Evolutionary conservation across 2,329 filamentous ascomycete genomes (phyloP).

Genomic region (Leptosphaerulina australis): DNA sequence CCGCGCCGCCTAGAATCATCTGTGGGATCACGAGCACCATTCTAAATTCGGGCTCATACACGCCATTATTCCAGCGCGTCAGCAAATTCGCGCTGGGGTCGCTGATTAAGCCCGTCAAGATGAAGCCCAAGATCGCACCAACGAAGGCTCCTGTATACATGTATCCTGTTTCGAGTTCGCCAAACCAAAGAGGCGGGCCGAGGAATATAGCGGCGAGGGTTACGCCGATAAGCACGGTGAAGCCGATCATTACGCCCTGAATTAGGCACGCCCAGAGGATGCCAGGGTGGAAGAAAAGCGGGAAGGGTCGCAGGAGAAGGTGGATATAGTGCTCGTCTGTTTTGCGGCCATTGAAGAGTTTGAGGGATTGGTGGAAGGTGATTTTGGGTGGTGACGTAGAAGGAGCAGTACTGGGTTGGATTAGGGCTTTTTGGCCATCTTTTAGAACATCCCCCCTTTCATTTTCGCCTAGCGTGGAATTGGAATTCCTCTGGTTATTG

Average conservation of each 20-base stretch:
- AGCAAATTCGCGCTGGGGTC: slow-evolving; percentile 74
- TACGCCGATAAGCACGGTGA: slow-evolving; percentile 90
- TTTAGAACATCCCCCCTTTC: slow-evolving; percentile 2
- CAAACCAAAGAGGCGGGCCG: slow-evolving; percentile 80
- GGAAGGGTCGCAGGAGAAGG: slow-evolving; percentile 74
- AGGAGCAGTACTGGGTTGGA: neutral
- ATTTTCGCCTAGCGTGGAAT: slow-evolving; percentile 2
- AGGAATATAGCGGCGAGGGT: slow-evolving; percentile 84
- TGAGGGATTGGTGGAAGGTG: slow-evolving; percentile 65
- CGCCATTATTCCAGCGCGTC: slow-evolving; percentile 75
- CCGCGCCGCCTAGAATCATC: slow-evolving; percentile 75
- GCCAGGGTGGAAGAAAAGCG: slow-evolving; percentile 81
- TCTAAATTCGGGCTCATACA: slow-evolving; percentile 92
- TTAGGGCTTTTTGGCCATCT: neutral
- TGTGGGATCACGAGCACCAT: slow-evolving; percentile 83
- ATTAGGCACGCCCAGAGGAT: slow-evolving; percentile 83
- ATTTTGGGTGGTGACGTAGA: slow-evolving; percentile 53
- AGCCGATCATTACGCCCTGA: slow-evolving; percentile 89
- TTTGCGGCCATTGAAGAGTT: slow-evolving; percentile 81
- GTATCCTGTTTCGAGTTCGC: slow-evolving; percentile 83
- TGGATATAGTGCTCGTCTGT: slow-evolving; percentile 74
- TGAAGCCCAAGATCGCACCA: slow-evolving; percentile 78
- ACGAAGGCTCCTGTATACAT: slow-evolving; percentile 80
- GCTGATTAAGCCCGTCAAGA: slow-evolving; percentile 73
- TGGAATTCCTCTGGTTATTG: neutral